Conservation (phyloP, 1,284 basidiomycete genomes). For the Coriolopsis trogii region DNA sequence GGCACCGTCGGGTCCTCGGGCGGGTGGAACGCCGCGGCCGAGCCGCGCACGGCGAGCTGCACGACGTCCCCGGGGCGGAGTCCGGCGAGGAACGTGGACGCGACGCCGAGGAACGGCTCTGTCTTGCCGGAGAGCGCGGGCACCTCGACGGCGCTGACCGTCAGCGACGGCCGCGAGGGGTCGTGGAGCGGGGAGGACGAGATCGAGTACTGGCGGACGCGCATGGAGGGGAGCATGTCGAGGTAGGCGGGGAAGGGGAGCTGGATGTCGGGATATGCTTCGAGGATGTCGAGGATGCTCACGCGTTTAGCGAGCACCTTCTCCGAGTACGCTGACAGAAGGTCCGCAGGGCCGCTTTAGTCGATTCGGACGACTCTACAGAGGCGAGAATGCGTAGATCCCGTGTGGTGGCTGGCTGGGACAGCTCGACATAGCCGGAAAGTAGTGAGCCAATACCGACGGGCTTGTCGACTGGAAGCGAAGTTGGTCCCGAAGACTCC, state of each 20-base stretch:
- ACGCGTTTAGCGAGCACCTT: constrained; percentile 42
- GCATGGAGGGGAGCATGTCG: constrained; percentile 50
- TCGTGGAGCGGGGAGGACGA: constrained; percentile 50
- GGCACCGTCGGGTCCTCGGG: constrained; percentile 44
- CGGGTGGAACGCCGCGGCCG: constrained; percentile 45
- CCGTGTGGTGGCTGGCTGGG: constrained; percentile 45
- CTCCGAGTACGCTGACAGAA: constrained; percentile 37
- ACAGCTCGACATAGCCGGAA: constrained; percentile 51
- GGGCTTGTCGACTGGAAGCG: constrained; percentile 43
- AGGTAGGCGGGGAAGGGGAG: constrained; percentile 46
- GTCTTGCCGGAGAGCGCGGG: constrained; percentile 33
- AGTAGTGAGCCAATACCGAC: constrained; percentile 42
- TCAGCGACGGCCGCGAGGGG: constrained; percentile 44
- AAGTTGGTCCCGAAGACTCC: constrained; percentile 42
- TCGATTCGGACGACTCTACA: constrained; percentile 17
- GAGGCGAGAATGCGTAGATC: constrained; percentile 33
- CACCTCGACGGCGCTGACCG: constrained; percentile 44
- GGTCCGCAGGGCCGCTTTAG: constrained; percentile 31
- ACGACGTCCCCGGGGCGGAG: constrained; percentile 44
- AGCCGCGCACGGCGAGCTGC: constrained; percentile 44
- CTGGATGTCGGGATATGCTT: constrained; percentile 41
- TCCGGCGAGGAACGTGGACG: constrained; percentile 46
- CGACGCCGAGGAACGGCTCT: constrained; percentile 46
- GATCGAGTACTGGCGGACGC: constrained; percentile 52
- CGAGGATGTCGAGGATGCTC: constrained; percentile 50